Base-by-base conservation (phyloP, 2,329 filamentous ascomycete species). In the Fusarium keratoplasticum region DNA sequence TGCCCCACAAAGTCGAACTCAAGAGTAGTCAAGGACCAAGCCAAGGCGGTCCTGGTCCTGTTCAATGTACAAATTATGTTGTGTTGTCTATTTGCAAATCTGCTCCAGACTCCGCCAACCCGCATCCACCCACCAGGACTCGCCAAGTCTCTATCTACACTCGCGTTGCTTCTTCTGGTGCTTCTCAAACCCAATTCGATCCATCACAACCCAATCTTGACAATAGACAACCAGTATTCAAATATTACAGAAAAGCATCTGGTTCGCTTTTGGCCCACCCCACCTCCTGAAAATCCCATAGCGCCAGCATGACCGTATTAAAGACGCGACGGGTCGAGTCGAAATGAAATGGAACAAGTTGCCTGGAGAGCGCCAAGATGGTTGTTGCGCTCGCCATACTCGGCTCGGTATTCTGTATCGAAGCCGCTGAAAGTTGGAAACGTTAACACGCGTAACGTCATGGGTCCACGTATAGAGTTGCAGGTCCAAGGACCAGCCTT, bases 211-310 rank as follows among this genome's bases (percentile, higher is more conserved):
- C 61, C 62, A 63, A 64, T 42, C 61, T 72, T 55, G 61, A 71
- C 71, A 69, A 66, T 71, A 76, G 75, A 71, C 76, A 80, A 68
- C 76, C 80, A 80, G 66, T 80, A 73, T 77, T 69, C 42, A 78
- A 77, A 71, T 75, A 77, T 79, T 77, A 79, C 75, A 79, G 68
- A 70, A 75, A 79, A 76, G 67, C 74, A 72, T 69, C 63, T 71
- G 71, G 60, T 66, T 74, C 70, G 64, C 73, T 60, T 73, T 68
- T 59, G 64, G 67, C 66, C 69, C 62, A 66, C 29, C 50, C 50
- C 69, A 66, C 31, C 67, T 57, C 72, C 68, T 38, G 38, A 71
- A 67, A 71, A 44, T 58, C 76, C 66, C 64, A 69, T 67, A 76
- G 72, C 74, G 64, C 67, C 69, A 69, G 61, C 64, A 70, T 65